These are phyloP conservation scores for Xylaria sp. DNA, from an alignment of 2,329 filamentous ascomycete species.

Conservation along the genomic window DNA sequence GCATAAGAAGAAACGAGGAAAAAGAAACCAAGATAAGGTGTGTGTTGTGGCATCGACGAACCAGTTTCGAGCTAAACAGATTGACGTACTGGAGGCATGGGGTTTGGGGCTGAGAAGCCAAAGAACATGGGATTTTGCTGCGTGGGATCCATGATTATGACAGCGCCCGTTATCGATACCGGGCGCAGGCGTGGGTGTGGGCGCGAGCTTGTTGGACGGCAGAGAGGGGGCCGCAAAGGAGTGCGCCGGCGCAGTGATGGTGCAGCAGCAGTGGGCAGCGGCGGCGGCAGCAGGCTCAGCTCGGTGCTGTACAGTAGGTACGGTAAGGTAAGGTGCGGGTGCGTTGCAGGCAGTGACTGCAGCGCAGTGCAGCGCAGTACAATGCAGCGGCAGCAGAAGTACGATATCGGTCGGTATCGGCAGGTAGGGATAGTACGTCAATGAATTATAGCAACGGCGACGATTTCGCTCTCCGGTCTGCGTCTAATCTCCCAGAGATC, in stretches of 20 bases:
- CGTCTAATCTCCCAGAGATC: slow-evolving; percentile 1
- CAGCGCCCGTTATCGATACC: slow-evolving; percentile 27
- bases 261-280: background rate
- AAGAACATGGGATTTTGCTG: slow-evolving; percentile 53
- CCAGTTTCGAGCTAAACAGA: slow-evolving; percentile 11
- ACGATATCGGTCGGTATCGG: background rate
- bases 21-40: background rate
- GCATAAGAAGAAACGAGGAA: background rate
- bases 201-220: background rate
- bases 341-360: slow-evolving; percentile 20
- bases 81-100: slow-evolving; percentile 47
- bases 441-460: slow-evolving; percentile 7
- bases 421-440: background rate
- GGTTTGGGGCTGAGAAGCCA: slow-evolving; percentile 50
- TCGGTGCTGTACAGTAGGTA: too few species aligned
- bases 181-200: slow-evolving; percentile 10
- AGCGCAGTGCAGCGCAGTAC: background rate
- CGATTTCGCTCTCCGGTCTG: slow-evolving; percentile 12
- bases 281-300: background rate
- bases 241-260: background rate
- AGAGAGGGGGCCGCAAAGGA: background rate
- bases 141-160: slow-evolving; percentile 44
- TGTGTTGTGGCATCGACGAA: background rate
- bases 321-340: too few species aligned
- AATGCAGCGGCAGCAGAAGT: background rate